A percentile compares a stretch with the other conserved stretches of the same genome.
These are phyloP conservation scores for Ophiostoma montium DNA, from an alignment of 2,329 filamentous ascomycete genomes.

Conservation along the genomic window DNA sequence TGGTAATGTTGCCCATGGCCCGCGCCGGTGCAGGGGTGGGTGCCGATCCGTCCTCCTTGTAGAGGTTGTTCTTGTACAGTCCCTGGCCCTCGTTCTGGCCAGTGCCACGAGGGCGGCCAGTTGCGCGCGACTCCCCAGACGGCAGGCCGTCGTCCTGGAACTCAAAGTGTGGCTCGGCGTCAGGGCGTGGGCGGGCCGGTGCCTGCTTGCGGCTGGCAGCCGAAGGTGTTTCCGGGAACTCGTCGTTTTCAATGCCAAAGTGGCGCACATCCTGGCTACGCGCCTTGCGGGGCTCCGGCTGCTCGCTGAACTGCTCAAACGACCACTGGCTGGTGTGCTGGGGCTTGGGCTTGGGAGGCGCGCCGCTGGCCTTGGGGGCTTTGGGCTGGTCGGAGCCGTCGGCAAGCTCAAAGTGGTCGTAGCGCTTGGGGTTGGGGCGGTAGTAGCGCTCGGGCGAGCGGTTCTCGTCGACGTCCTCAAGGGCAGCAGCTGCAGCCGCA, in stretches of 20 bases:
- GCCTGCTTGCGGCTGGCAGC: conserved; percentile 32
- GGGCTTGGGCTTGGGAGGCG: conserved; percentile 30
- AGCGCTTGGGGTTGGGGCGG: conserved; percentile 64
- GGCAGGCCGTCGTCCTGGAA: conserved; percentile 61
- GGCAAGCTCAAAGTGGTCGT: conserved; percentile 71
- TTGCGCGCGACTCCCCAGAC: conserved; percentile 30
- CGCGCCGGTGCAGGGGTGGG: conserved; percentile 23
- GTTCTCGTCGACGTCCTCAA: conserved; percentile 19
- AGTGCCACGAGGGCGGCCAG: conserved; percentile 34
- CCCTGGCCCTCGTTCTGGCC: conserved; percentile 52
- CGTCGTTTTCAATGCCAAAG: conserved; percentile 60
- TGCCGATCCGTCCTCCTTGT: conserved; percentile 39
- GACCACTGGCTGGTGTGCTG: conserved; percentile 69
- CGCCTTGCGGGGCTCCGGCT: conserved; percentile 47
- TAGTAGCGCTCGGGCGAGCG: conserved; percentile 32
- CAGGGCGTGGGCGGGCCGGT: conserved; percentile 56
- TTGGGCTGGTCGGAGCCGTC: conserved; percentile 45
- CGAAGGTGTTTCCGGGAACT: conserved; percentile 42
- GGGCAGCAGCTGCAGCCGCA: conserved; percentile 18
- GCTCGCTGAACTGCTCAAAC: conserved; percentile 74
- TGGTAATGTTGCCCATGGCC: conserved; percentile 53
- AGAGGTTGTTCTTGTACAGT: conserved; percentile 67
- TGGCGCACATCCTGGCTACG: conserved; percentile 60
- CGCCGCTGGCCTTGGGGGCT: conserved; percentile 28
- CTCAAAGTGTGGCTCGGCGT: conserved; percentile 73